These are phyloP conservation scores for Annulohypoxylon moriforme DNA, from an alignment of 495 filamentous ascomycete genomes.

Conservation along the genomic window DNA sequence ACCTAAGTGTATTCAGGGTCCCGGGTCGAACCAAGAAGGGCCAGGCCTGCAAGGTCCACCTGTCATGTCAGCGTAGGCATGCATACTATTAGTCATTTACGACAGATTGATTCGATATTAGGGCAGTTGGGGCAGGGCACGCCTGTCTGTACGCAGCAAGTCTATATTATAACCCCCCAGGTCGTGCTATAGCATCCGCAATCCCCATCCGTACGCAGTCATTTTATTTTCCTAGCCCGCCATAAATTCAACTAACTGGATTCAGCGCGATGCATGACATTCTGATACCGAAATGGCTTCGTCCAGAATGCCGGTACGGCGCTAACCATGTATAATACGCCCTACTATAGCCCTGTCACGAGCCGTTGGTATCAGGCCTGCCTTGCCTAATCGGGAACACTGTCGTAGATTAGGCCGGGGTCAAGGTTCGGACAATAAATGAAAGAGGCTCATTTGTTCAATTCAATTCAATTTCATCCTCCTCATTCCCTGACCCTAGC, in stretches of 20 bases:
- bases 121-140: not conserved
- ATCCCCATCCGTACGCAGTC: not conserved
- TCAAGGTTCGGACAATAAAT: constrained; percentile 2
- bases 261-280: not conserved
- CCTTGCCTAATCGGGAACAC: not conserved
- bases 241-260: not conserved
- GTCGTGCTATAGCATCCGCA: no score
- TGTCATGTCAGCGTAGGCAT: not conserved
- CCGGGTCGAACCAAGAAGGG: not conserved
- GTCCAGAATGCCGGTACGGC: constrained; percentile 11
- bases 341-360: constrained; percentile 3
- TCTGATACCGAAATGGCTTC: not conserved
- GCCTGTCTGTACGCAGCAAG: not conserved
- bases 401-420: not conserved
- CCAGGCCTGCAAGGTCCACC: not conserved
- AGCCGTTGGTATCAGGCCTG: not conserved
- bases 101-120: not conserved
- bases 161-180: not conserved
- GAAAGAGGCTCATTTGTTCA: not conserved
- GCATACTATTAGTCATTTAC: not conserved
- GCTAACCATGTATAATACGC: constrained; percentile 12
- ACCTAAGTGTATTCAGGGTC: not conserved
- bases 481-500: not conserved
- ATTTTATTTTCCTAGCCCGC: constrained; percentile 1
- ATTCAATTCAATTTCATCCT: not conserved